Evolutionary conservation across 2,329 filamentous ascomycete species (phyloP).

Genomic region (Penicillium oxalicum): DNA sequence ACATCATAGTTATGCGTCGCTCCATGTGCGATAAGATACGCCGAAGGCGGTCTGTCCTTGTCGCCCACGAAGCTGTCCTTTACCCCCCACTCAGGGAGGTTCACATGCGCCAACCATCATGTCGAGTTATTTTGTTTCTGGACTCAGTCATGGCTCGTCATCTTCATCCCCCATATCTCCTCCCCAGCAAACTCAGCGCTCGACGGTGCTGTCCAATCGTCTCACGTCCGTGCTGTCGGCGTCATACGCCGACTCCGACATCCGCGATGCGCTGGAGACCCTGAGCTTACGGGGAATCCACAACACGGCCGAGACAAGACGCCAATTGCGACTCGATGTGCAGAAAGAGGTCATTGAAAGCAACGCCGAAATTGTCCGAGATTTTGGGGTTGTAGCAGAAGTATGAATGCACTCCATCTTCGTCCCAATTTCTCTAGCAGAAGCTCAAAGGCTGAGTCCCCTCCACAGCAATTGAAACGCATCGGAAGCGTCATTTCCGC

Average conservation of each 20-base stretch:
- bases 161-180: conserved; percentile 27
- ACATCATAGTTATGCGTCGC: not conserved
- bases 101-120: conserved; percentile 18
- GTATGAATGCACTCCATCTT: conserved; percentile 43
- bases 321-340: conserved; percentile 72
- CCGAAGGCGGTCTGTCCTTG: conserved; percentile 18
- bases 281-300: conserved; percentile 65
- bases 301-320: conserved; percentile 72
- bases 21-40: conserved; percentile 17
- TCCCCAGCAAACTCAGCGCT: conserved; percentile 26
- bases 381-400: conserved; percentile 86
- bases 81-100: conserved; percentile 17
- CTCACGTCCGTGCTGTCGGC: conserved; percentile 81
- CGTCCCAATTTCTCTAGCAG: conserved; percentile 3
- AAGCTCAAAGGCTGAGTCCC: conserved; percentile 17
- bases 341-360: conserved; percentile 90
- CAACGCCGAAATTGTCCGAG: conserved; percentile 80
- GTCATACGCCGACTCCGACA: conserved; percentile 88
- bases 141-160: conserved; percentile 23
- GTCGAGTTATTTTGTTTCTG: conserved; percentile 31
- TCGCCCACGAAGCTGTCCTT: conserved; percentile 14
- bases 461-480: conserved; percentile 68
- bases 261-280: conserved; percentile 73
- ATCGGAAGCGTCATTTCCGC: conserved; percentile 73
- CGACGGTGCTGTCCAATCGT: conserved; percentile 70